Evolutionary conservation across 257 asterid species (phyloP), one percentile per base, ranked within the genome.

Genomic region (Ajuga chamaepitys): DNA sequence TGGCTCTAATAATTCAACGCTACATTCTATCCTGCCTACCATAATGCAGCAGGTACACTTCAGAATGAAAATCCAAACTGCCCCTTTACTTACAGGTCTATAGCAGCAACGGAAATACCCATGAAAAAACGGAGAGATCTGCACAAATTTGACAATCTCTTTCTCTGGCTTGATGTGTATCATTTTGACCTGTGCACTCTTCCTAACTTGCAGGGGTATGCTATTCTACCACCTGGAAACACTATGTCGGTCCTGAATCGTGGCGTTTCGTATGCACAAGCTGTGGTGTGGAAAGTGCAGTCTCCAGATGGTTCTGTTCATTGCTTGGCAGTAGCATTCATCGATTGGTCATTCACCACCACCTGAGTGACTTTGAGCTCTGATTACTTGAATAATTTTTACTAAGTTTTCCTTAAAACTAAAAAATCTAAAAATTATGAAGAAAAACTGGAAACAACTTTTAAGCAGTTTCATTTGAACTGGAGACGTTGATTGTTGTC

Each of bases 221-320:
- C 66, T 56, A 53, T 68, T 44, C 50, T 80, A 7, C 80, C 78
- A 2, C 71, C 78, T 3, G 80, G 82, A 25, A 41, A 4, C 14
- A 37, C 53, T 56, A 24, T 63, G 1, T 74, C 82, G 3, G 40
- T n/a, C 13, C 57, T 18, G 72, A 64, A 62, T 26, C 68, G 59
- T 5, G 5, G 45, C 5, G 41, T 77, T 41, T 32, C 59, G 34
- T 77, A 80, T 12, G 74, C 45, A 2, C 74, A 67, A 50, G 85
- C 47, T 24, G 76, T 80, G 70, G 77, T 37, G 51, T 80, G 82
- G 85, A 58, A 24, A 57, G 80, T 80, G 70, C 68, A 26, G 69
- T 46, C 42, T 26, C 53, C 56, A 16, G 80, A 80, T 66, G 71
- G 76, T 24, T 63, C 55, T 5, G 12, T 67, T 28, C 51, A 60